Percentiles rank a stretch among this genome's conserved stretches.
phyloP scores from a whole-genome alignment of 228 moss, liverwort and hornwort genomes.

The Sphagnum magellanicum region DNA sequence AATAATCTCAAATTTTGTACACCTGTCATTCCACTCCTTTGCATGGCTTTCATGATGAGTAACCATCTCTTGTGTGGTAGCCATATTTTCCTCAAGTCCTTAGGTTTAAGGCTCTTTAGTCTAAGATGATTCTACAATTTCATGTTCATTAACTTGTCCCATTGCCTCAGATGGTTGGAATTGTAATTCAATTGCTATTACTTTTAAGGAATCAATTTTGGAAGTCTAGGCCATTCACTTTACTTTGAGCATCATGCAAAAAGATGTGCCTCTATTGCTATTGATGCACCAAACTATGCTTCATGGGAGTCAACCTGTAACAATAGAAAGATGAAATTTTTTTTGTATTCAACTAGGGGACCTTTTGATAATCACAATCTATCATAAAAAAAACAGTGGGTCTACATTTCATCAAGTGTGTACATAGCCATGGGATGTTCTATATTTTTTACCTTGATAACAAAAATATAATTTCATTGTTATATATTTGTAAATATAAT shows the following conservation, averaged over 20 bases:
- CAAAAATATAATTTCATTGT: too few species aligned
- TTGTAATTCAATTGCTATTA: not conserved
- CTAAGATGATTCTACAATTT: not conserved
- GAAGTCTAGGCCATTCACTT: not conserved
- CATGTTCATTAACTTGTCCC: not conserved
- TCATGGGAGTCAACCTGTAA: not conserved
- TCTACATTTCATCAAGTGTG: too few species aligned
- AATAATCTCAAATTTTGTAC: too few species aligned
- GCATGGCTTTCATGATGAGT: not conserved
- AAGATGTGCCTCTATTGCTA: not conserved
- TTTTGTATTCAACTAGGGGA: too few species aligned
- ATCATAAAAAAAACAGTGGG: too few species aligned
- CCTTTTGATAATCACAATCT: too few species aligned
- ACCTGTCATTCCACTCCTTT: not conserved
- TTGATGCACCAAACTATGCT: not conserved
- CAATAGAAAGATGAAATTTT: too few species aligned
- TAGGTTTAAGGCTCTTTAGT: not conserved
- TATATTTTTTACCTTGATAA: too few species aligned
- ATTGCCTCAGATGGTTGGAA: not conserved
- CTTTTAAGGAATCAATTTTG: not conserved
- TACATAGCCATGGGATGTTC: too few species aligned
- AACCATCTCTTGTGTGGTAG: not conserved
- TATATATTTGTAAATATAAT: too few species aligned
- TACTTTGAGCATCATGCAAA: not conserved
- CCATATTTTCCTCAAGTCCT: not conserved